phyloP scores from a whole-genome alignment of 768 basidiomycete genomes.

The Tulasnella sp. region DNA sequence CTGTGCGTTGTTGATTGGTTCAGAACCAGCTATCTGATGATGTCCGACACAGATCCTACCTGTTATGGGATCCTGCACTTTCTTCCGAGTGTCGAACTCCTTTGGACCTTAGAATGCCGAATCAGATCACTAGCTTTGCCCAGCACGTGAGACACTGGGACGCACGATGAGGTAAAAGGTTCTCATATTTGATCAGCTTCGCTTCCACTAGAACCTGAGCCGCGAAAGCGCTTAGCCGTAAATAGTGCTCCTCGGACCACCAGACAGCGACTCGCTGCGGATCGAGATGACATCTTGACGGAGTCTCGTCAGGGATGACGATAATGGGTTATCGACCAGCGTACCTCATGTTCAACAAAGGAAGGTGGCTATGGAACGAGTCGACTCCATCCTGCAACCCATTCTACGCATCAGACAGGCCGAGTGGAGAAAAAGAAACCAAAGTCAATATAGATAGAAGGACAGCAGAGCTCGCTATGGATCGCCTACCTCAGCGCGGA shows the following conservation, averaged over 20 bases:
- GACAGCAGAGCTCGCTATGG: not conserved
- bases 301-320: not conserved
- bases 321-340: not conserved
- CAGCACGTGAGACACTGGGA: not conserved
- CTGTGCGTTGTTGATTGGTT: constrained; percentile 14
- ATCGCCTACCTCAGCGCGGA: constrained; percentile 34
- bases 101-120: constrained; percentile 26
- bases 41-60: not conserved
- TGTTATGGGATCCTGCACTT: constrained; percentile 32
- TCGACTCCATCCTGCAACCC: constrained; percentile 39
- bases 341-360: constrained; percentile 46
- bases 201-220: constrained; percentile 40
- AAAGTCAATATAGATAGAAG: not conserved
- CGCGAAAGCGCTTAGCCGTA: constrained; percentile 43
- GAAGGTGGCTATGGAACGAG: constrained; percentile 48
- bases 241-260: constrained; percentile 42
- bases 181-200: constrained; percentile 31
- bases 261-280: constrained; percentile 41
- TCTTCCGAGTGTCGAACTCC: constrained; percentile 33
- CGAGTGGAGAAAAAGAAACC: not conserved
- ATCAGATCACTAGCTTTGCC: not conserved
- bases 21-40: not conserved
- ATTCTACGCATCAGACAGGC: constrained; percentile 27
- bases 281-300: constrained; percentile 40
- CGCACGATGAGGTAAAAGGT: constrained; percentile 41